Conservation (phyloP, 805 yeast species). For the Phaffomyces opuntiae region DNA sequence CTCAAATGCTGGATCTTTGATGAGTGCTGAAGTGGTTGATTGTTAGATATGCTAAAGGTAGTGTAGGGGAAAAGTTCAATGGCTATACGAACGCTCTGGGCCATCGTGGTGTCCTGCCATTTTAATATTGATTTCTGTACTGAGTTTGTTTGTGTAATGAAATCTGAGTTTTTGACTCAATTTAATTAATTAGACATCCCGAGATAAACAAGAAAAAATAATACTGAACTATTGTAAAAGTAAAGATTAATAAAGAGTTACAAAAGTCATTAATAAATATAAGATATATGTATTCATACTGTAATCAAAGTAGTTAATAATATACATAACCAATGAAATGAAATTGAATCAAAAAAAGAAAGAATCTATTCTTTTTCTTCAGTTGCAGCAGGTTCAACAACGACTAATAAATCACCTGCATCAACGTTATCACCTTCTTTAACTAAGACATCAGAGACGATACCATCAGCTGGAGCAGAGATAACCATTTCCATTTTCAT, state of each 20-base stretch:
- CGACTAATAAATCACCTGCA: conserved; percentile 80
- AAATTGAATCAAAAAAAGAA: not conserved
- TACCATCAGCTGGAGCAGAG: conserved; percentile 84
- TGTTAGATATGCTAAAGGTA: not conserved
- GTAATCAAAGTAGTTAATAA: not conserved
- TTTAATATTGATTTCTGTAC: not conserved
- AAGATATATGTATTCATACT: not conserved
- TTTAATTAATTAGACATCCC: too few relatives aligned
- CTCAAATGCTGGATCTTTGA: conserved; percentile 22
- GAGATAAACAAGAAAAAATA: too few relatives aligned
- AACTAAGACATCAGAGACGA: conserved; percentile 66
- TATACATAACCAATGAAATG: not conserved
- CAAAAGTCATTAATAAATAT: not conserved
- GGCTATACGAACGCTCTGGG: conserved; percentile 8
- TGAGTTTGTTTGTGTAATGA: not conserved
- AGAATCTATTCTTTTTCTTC: not conserved
- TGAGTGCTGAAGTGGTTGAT: conserved; percentile 12
- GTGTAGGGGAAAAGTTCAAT: too few relatives aligned
- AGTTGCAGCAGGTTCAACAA: conserved; percentile 30
- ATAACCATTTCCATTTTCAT: conserved; percentile 99
- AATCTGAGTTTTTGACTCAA: too few relatives aligned
- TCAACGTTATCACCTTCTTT: conserved; percentile 94
- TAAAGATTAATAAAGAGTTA: too few relatives aligned
- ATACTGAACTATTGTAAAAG: too few relatives aligned
- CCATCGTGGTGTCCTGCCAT: conserved; percentile 9